Base-by-base conservation (phyloP, 1,284 basidiomycete species). In the Veloboletus limbatus region DNA sequence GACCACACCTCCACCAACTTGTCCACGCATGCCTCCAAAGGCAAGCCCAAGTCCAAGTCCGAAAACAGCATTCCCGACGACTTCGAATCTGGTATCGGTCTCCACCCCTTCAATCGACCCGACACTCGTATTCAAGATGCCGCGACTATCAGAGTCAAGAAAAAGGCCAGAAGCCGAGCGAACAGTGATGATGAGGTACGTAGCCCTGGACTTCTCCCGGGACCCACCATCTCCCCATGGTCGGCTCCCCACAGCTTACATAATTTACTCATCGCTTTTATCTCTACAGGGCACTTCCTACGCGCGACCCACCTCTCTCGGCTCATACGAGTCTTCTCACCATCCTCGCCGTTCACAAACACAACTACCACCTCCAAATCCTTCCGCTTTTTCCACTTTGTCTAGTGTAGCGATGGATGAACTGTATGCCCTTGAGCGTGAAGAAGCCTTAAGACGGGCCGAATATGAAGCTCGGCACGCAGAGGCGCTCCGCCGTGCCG, bases 321-420 rank as follows among this genome's bases (percentile, higher is more conserved):
- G 70, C 31, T 68, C 74, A 31, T 70, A 75, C 54, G 81, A 82
- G 52, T 43, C 65, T 26, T 63, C 74, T 18, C 69, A 73, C 20
- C 63, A 65, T 39, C 60, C 71, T 13, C 71, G 74, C 21, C 72
- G 75, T 32, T 66, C 65, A 26, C 71, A 71, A 16, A 60, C 67
- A 6, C 66, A 70, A 47, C 51, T 62, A 17, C 55, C 62, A 2
- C 39, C 60, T 18, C 53, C 68, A 47, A 69, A 66, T 50, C 68
- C 76, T 9, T 76, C 81, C n/a, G 77, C 88, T 1, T 84, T 88
- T 55, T 78, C 77, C 14, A 80, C 90, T 0, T 70, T 94, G 21
- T 91, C 88, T 9, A 82, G 78, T 17, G 78, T 91, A 30, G 91
- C 92, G 2, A 87, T 92, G 66, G 89, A 91, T 47, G 89, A 94